These are phyloP conservation scores for Umbelopsis isabellina DNA, from an alignment of 192 early-diverging fungal species.

Conservation along the genomic window DNA sequence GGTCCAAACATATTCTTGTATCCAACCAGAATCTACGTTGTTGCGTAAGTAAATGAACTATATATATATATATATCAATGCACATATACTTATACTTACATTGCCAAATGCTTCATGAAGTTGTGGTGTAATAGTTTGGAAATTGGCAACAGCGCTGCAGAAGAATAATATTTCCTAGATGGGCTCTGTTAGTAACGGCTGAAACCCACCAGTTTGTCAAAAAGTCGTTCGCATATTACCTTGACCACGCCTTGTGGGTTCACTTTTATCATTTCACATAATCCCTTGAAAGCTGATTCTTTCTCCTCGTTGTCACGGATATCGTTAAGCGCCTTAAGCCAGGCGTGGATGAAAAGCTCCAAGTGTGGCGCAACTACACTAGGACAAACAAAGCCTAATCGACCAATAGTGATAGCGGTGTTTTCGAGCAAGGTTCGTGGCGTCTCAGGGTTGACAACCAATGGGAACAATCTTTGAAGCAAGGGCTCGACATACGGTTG, in stretches of 20 bases:
- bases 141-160: slow-evolving; percentile 81
- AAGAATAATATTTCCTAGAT: slow-evolving; percentile 70
- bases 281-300: slow-evolving; percentile 91
- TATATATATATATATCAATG: not conserved
- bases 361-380: slow-evolving; percentile 84
- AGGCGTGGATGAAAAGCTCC: slow-evolving; percentile 78
- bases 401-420: slow-evolving; percentile 96
- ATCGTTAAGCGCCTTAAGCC: slow-evolving; percentile 77
- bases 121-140: slow-evolving; percentile 65
- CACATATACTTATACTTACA: slow-evolving; percentile 42
- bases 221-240: slow-evolving; percentile 26
- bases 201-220: not conserved
- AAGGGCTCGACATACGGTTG: slow-evolving; percentile 78
- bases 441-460: slow-evolving; percentile 72
- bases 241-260: slow-evolving; percentile 86
- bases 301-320: slow-evolving; percentile 97
- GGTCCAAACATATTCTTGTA: slow-evolving; percentile 68
- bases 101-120: slow-evolving; percentile 68
- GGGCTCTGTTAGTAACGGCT: not conserved
- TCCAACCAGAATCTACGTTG: slow-evolving; percentile 58
- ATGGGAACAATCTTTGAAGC: slow-evolving; percentile 81
- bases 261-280: slow-evolving; percentile 89
- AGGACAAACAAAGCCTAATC: slow-evolving; percentile 89
- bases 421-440: slow-evolving; percentile 88
- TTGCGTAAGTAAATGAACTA: not conserved